phyloP scores from a whole-genome alignment of 441 rosid genomes.

The Geranium incanum region DNA sequence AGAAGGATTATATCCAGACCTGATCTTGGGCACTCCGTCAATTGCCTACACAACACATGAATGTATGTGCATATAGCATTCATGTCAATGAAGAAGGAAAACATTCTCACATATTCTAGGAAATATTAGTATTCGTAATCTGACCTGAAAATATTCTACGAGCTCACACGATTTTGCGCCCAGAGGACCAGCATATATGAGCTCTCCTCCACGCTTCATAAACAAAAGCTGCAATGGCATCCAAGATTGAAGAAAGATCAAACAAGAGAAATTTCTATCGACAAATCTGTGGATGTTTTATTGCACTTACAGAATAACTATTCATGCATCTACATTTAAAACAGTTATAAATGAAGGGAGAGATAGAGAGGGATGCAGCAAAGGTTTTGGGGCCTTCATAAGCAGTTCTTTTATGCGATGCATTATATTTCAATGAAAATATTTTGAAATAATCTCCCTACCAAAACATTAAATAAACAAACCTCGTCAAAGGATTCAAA shows the following conservation, averaged over 20 bases:
- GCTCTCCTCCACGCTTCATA: conserved; percentile 71
- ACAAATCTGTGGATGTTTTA: too few species aligned
- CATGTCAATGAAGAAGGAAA: not conserved
- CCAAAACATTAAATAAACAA: conserved; percentile 14
- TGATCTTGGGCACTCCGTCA: conserved; percentile 53
- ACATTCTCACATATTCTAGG: conserved; percentile 4
- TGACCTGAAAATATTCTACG: conserved; percentile 64
- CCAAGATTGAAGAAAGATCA: not conserved
- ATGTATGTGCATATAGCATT: not conserved
- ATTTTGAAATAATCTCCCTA: conserved; percentile 9
- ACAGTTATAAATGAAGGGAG: too few species aligned
- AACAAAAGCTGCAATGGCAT: conserved; percentile 48
- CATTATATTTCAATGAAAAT: conserved; percentile 11
- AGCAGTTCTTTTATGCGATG: conserved; percentile 4
- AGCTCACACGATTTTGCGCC: conserved; percentile 55
- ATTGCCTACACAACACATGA: conserved; percentile 34
- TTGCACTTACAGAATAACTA: too few species aligned
- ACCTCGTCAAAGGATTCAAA: conserved; percentile 78
- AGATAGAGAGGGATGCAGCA: too few species aligned
- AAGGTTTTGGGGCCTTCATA: too few species aligned
- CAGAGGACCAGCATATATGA: conserved; percentile 69
- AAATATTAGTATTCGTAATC: conserved; percentile 1
- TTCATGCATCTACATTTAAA: too few species aligned
- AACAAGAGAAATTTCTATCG: too few species aligned
- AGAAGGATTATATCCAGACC: conserved; percentile 76